Evolutionary conservation across 345 rosid species (phyloP), one percentile per base, ranked within the genome.

Genomic region (Streptanthus diversifolius): DNA sequence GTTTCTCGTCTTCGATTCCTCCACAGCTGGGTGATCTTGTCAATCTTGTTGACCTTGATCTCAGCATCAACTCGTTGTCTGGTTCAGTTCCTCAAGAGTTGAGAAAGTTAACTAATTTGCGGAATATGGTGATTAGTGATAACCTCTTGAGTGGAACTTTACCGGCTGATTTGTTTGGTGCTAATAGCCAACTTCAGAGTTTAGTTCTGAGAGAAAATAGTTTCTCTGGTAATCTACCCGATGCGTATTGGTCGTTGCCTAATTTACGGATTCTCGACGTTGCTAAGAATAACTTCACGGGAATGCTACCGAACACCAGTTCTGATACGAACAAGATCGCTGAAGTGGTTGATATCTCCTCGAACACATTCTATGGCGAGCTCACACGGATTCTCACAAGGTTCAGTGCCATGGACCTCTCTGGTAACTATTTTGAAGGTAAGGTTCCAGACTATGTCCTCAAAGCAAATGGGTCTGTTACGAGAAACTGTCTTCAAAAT

Each of bases 401-500:
- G 80, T 95, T 88, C 72, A 49, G 63, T 15, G 65, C 21, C 4
- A 49, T 73, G 43, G 81, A 90, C 74, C 80, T 95, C 73, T 87
- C 96, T 3, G 85, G 86, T 58, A 95, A 95, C 58, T 95, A 87
- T 72, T 90, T 95, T 27, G 77, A 92, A 69, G 99, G 99, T 54
- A 75, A 48, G 75, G 85, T 92, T 85, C 98, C 93, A 1, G 84
- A 83, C 17, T 88, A 81, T 76, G 80, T 79, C 65, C 53, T 5
- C 44, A 24, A 30, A 11, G 33, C n/a, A 33, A 87, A 88, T 68
- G 78, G 86, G 32, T 84, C 91, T 70, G 84, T 91, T 64, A 72
- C 19, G 11, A 74, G 80, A 15, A 95, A 95, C 78, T 95, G 99
- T 68, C 96, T 95, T 69, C 92, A 81, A 66, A 70, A 73, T 59